Conservation (phyloP, 2,329 filamentous ascomycete genomes). For the Aspergillus bombycis region DNA sequence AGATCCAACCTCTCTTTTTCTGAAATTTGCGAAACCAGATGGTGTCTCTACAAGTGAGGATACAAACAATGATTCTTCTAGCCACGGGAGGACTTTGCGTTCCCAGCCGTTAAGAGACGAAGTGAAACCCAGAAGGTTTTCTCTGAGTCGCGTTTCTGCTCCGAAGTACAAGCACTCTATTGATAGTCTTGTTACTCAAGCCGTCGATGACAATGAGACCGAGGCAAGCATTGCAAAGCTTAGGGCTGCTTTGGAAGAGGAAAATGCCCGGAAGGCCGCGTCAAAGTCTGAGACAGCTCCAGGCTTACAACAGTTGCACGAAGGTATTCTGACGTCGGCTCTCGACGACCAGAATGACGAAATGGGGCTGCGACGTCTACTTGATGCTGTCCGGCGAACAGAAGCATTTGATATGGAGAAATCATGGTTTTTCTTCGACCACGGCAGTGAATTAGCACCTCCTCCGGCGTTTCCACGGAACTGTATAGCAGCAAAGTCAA, state of each 20-base stretch:
- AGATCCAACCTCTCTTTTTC: conserved; percentile 57
- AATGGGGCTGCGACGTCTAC: conserved; percentile 51
- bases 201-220: conserved; percentile 61
- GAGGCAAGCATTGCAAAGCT: conserved; percentile 55
- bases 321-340: conserved; percentile 47
- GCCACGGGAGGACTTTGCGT: conserved; percentile 16
- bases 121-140: conserved; percentile 17
- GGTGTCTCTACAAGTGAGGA: conserved; percentile 16
- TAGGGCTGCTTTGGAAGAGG: conserved; percentile 33
- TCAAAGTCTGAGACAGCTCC: conserved; percentile 1
- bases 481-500: conserved; percentile 34
- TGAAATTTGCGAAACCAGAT: conserved; percentile 25
- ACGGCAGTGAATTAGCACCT: conserved; percentile 25
- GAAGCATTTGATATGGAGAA: conserved; percentile 59
- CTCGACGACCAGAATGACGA: conserved; percentile 50
- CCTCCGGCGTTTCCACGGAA: conserved; percentile 38
- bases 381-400: conserved; percentile 62
- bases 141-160: conserved; percentile 5
- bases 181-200: conserved; percentile 63
- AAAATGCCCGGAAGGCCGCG: background rate
- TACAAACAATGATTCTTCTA: conserved; percentile 8
- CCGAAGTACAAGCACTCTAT: conserved; percentile 67
- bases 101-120: conserved; percentile 24
- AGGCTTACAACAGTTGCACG: conserved; percentile 30
- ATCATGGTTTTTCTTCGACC: conserved; percentile 61